phyloP scores from a whole-genome alignment of 495 filamentous ascomycete species.

The Collariella sp. region DNA sequence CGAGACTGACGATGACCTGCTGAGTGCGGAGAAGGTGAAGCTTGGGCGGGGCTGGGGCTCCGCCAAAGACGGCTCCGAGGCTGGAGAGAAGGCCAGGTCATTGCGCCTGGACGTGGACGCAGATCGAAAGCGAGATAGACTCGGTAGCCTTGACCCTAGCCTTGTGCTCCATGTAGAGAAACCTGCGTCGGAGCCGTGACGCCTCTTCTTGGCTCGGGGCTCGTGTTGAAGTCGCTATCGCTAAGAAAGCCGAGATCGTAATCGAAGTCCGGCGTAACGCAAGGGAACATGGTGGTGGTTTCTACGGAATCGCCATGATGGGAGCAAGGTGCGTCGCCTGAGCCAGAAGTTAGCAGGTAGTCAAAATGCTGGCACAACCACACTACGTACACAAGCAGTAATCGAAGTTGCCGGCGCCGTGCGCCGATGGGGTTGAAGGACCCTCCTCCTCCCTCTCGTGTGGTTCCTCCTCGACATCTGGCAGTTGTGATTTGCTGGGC shows the following conservation, averaged over 20 bases:
- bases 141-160: conserved; percentile 63
- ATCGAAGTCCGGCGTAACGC: conserved; percentile 31
- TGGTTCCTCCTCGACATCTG: conserved; percentile 49
- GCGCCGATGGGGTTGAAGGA: conserved; percentile 34
- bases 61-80: conserved; percentile 37
- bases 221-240: conserved; percentile 49
- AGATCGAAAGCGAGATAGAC: conserved; percentile 58
- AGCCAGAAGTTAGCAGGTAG: neutral
- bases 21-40: conserved; percentile 47
- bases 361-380: neutral
- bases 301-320: conserved; percentile 32
- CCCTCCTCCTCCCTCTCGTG: conserved; percentile 48
- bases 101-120: conserved; percentile 46
- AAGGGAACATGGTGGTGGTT: conserved; percentile 30
- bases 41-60: conserved; percentile 32
- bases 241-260: conserved; percentile 55
- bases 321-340: conserved; percentile 40
- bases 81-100: conserved; percentile 38
- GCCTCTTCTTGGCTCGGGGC: conserved; percentile 44
- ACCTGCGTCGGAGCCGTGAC: conserved; percentile 56
- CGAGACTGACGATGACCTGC: conserved; percentile 60
- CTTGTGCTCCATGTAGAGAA: conserved; percentile 57
- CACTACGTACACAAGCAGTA: conserved; percentile 47
- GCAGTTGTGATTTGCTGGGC: conserved; percentile 42
- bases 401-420: conserved; percentile 29